Percentiles rank a stretch among this genome's conserved stretches.
phyloP scores from a whole-genome alignment of 179 eudicot genomes.

The Silene vulgaris region DNA sequence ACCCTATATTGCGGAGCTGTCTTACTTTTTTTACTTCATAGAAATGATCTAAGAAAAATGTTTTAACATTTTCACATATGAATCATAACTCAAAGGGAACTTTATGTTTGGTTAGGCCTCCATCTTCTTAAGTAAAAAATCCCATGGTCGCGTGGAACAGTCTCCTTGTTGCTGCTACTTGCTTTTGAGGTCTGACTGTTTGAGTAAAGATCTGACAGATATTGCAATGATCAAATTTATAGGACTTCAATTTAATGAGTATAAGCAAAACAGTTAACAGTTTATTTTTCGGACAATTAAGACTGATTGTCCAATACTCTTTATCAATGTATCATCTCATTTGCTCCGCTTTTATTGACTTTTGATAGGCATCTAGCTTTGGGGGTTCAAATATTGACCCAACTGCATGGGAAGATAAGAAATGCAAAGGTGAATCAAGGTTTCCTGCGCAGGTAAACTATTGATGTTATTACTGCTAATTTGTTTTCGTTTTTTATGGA shows the following conservation, averaged over 20 bases:
- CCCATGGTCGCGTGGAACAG: no score
- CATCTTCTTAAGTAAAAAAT: no score
- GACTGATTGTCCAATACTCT: neutral
- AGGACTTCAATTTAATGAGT: no score
- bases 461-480: neutral
- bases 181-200: neutral
- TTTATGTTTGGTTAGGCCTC: no score
- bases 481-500: neutral
- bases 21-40: no score
- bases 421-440: slow-evolving; percentile 93
- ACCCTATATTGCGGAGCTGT: no score
- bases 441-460: slow-evolving; percentile 88
- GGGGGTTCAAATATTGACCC: slow-evolving; percentile 93
- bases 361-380: slow-evolving; percentile 67
- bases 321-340: slow-evolving; percentile 10
- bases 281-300: neutral
- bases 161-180: neutral
- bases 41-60: neutral
- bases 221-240: no score
- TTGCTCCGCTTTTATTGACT: neutral
- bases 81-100: no score
- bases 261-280: neutral
- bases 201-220: neutral
- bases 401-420: slow-evolving; percentile 98
- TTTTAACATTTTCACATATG: no score